Evolutionary conservation across 352 stramenopile genomes (phyloP), one percentile per base, ranked within the genome.

Genomic region (Pythium plurisporium): DNA sequence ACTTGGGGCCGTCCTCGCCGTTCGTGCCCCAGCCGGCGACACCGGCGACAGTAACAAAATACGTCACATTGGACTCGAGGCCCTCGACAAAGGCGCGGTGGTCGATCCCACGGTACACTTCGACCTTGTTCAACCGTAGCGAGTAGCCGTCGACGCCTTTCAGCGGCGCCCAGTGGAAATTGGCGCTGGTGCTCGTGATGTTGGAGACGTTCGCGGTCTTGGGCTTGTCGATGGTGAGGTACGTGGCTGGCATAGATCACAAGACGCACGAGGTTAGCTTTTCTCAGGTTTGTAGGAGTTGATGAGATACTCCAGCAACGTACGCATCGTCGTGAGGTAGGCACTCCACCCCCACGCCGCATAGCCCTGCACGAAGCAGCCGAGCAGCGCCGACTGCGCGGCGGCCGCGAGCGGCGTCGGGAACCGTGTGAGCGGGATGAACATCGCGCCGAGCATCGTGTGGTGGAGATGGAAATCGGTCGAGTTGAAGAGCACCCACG

Each of bases 381-480:
- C 83, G 2, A 94, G 63, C 19, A 67, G 63, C 5, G 64, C 57
- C 0, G 77, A 72, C 65, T 94, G 83, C 11, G 74, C 67, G 14
- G 73, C 61, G 0, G 76, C 78, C 14, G 83, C 79, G n/a, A 75
- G 45, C 15, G 59, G 74, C 22, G 72, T 86, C 14, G 81, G 56
- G 48, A 88, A 88, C 3, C 69, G 69, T n/a, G 83, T 94, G 33
- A 91, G 52, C n/a, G 83, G 81, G 15, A 94, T 55, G 9, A 91
- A 37, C 19, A 83, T 52, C 2, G 76, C 70, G 2, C 77, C 79
- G 9, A 91, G 46, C 76, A 90, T 89, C 0, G 82, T 76, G 57
- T 94, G 83, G 52, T 91, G 83, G 12, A 91, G 33, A 46, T 94
- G 83, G 14, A 90, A 85, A 20, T 70, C 48, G 10, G 76, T 82